phyloP scores from a whole-genome alignment of 768 basidiomycete species.

The Calocybe gangraenosa region DNA sequence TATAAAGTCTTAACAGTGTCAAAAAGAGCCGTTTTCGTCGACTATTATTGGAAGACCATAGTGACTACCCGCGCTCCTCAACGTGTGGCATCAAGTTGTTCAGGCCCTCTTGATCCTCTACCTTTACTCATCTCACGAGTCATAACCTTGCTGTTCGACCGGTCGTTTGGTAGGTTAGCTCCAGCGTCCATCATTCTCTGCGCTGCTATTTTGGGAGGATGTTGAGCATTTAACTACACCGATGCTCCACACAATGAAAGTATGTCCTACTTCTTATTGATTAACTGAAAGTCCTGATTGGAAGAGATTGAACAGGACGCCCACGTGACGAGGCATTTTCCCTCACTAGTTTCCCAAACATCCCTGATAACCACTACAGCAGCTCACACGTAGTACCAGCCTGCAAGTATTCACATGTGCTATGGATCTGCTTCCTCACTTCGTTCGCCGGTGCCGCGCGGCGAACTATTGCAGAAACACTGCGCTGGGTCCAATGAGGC shows the following conservation, averaged over 20 bases:
- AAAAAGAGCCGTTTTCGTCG: neutral
- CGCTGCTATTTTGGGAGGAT: slow-evolving; percentile 1
- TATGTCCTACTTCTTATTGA: neutral
- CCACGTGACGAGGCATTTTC: slow-evolving; percentile 3
- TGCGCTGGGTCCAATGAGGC: slow-evolving; percentile 1
- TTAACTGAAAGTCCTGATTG: neutral
- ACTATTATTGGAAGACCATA: neutral
- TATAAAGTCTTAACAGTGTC: neutral
- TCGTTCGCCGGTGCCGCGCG: neutral
- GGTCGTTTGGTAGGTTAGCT: neutral
- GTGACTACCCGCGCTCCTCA: too few relatives aligned
- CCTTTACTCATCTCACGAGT: too few relatives aligned
- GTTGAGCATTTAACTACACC: neutral
- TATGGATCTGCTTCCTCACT: neutral
- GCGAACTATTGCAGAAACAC: neutral
- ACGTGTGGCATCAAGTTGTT: too few relatives aligned
- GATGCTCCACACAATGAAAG: slow-evolving; percentile 2
- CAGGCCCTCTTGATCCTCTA: too few relatives aligned
- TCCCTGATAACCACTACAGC: neutral
- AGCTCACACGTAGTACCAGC: neutral
- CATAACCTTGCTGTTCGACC: neutral
- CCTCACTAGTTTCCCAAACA: neutral
- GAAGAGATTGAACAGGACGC: neutral
- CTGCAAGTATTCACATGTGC: slow-evolving; percentile 1
- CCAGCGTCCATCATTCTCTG: neutral